phyloP scores from a whole-genome alignment of 495 filamentous ascomycete genomes.

The Tuber indicum region DNA sequence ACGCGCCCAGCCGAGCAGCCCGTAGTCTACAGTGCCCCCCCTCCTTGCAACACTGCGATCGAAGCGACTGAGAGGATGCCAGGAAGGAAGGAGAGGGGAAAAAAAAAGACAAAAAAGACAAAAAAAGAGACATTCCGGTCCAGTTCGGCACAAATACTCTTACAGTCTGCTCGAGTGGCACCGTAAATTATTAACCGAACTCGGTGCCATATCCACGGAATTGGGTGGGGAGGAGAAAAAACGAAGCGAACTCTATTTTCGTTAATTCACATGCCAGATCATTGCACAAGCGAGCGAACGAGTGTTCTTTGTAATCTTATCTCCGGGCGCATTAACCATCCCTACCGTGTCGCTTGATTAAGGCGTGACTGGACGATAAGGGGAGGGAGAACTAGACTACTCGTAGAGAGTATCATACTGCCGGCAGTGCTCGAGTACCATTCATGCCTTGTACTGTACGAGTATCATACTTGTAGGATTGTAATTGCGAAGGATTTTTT shows the following conservation, averaged over 20 bases:
- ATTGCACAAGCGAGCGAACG: background rate
- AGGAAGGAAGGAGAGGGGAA: background rate
- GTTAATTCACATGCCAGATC: background rate
- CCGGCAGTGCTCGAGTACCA: too few relatives aligned
- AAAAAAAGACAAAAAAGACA: background rate
- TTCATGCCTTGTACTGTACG: background rate
- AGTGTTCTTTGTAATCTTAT: background rate
- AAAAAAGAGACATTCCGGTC: background rate
- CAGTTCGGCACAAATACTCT: background rate
- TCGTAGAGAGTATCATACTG: too few relatives aligned
- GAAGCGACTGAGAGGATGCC: background rate
- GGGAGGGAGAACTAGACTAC: background rate
- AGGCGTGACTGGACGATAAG: background rate
- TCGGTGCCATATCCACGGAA: background rate
- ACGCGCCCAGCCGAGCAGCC: background rate
- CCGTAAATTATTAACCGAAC: background rate
- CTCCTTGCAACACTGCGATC: background rate
- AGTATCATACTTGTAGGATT: background rate
- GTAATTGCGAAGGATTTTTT: background rate
- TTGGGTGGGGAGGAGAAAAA: background rate
- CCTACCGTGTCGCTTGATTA: background rate
- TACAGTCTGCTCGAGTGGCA: background rate
- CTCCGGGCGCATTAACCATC: background rate
- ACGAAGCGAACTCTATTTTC: background rate
- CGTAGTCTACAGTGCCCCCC: background rate